Evolutionary conservation across 1,284 basidiomycete genomes (phyloP).

Genomic region (Cryptococcus neoformans): DNA sequence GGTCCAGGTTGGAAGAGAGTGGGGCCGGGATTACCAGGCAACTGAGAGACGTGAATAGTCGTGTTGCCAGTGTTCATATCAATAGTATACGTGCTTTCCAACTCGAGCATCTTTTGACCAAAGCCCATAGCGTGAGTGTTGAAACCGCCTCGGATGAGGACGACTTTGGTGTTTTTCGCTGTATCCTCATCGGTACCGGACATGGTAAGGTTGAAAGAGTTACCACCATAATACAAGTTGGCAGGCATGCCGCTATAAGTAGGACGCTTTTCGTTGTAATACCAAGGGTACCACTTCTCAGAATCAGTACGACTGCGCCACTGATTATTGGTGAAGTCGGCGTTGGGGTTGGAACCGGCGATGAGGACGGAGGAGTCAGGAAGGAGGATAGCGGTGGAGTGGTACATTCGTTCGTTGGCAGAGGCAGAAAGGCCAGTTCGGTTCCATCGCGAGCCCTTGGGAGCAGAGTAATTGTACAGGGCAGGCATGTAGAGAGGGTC

Average conservation of each 20-base stretch:
- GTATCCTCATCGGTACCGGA: conserved; percentile 52
- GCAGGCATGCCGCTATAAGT: conserved; percentile 36
- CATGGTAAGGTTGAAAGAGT: conserved; percentile 68
- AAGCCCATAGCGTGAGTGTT: conserved; percentile 86
- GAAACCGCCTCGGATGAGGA: conserved; percentile 82
- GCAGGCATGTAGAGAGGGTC: conserved; percentile 47
- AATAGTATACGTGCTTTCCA: conserved; percentile 76
- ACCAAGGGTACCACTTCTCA: conserved; percentile 49
- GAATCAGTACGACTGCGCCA: conserved; percentile 46
- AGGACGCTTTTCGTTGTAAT: conserved; percentile 67
- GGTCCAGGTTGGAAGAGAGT: conserved; percentile 85
- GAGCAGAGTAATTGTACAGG: conserved; percentile 64
- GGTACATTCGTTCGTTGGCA: conserved; percentile 74
- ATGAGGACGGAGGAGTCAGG: conserved; percentile 82
- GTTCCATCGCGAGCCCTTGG: conserved; percentile 67
- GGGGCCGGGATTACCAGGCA: conserved; percentile 64
- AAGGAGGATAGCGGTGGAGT: conserved; percentile 83
- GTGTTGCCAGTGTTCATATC: conserved; percentile 66
- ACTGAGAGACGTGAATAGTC: conserved; percentile 71
- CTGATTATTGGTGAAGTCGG: conserved; percentile 59
- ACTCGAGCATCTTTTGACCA: conserved; percentile 56
- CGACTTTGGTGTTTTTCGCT: conserved; percentile 60
- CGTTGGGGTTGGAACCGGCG: conserved; percentile 90
- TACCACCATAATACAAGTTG: conserved; percentile 65
- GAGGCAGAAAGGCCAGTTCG: conserved; percentile 59